phyloP scores from a whole-genome alignment of 176 grass and related monocot species.

The Zea mays region DNA sequence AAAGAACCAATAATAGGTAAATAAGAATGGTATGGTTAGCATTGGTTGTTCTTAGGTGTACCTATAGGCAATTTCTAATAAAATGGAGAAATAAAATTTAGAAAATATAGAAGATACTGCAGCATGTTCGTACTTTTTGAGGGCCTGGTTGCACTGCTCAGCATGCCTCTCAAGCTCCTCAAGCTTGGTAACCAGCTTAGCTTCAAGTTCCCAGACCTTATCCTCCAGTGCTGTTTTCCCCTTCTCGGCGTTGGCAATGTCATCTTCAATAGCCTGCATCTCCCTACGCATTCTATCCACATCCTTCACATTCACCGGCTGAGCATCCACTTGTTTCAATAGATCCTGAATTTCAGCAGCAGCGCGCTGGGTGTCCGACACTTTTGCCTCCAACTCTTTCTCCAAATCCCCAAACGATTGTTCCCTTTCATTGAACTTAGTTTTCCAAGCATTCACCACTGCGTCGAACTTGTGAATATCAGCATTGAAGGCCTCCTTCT shows the following conservation, averaged over 20 bases:
- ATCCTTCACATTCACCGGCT: too few species aligned
- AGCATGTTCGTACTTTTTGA: constrained; percentile 57
- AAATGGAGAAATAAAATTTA: neutral
- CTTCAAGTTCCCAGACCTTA: constrained; percentile 80
- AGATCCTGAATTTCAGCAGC: too few species aligned
- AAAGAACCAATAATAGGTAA: neutral
- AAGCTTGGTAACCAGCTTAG: neutral
- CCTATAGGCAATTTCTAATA: too few species aligned
- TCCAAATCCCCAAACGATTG: constrained; percentile 18
- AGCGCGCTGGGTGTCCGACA: too few species aligned
- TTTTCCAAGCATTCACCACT: constrained; percentile 61
- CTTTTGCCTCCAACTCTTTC: too few species aligned
- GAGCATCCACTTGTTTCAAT: too few species aligned
- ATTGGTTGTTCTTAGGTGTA: neutral
- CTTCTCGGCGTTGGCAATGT: constrained; percentile 55
- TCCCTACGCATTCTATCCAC: too few species aligned
- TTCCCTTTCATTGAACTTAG: constrained; percentile 61
- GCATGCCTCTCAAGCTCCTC: neutral
- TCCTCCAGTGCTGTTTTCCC: constrained; percentile 53
- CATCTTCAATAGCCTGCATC: constrained; percentile 35
- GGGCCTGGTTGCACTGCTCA: constrained; percentile 67
- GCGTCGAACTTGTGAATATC: constrained; percentile 76
- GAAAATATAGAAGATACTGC: neutral
- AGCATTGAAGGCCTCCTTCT: constrained; percentile 45
- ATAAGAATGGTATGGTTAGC: constrained; percentile 7